Percentiles rank a stretch among this genome's conserved stretches.
Evolutionary conservation across 148 eudicot species (phyloP).

Genomic region (Fagopyrum homotropicum): DNA sequence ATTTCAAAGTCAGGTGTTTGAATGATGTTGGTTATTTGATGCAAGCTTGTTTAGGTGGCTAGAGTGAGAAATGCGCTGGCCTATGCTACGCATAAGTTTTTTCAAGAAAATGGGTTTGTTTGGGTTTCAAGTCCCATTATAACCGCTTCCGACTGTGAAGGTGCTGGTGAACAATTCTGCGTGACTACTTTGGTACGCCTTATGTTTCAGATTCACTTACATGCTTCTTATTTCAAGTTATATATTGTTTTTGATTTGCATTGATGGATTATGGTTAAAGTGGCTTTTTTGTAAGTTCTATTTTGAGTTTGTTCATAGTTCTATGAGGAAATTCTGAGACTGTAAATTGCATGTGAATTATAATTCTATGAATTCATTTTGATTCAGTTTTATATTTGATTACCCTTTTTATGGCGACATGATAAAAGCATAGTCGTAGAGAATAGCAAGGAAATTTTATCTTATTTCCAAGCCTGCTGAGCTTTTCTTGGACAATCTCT

Average conservation of each 20-base stretch:
- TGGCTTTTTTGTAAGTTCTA: not conserved
- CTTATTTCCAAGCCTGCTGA: not conserved
- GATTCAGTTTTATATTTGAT: not conserved
- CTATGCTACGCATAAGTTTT: conserved; percentile 89
- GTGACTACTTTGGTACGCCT: conserved; percentile 92
- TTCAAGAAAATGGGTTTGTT: conserved; percentile 96
- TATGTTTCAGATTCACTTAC: conserved; percentile 8
- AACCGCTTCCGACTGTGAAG: conserved; percentile 98
- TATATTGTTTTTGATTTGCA: not conserved
- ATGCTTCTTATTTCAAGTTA: not conserved
- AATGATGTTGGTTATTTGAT: conserved; percentile 20
- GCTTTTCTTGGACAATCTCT: not conserved
- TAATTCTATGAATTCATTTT: not conserved
- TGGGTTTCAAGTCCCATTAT: conserved; percentile 98
- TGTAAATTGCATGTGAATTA: not conserved
- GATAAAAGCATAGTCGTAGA: not conserved
- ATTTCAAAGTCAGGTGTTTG: conserved; percentile 13
- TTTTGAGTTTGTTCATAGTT: not conserved
- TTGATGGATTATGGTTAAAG: not conserved
- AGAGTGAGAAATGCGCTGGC: conserved; percentile 97
- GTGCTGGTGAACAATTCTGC: conserved; percentile 99
- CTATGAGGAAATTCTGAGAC: not conserved
- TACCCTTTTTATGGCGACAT: not conserved
- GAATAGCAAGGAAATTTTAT: not conserved
- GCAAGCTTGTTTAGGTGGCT: conserved; percentile 60